Conservation (phyloP, 1,284 basidiomycete genomes). For the Ganoderma boninense region DNA sequence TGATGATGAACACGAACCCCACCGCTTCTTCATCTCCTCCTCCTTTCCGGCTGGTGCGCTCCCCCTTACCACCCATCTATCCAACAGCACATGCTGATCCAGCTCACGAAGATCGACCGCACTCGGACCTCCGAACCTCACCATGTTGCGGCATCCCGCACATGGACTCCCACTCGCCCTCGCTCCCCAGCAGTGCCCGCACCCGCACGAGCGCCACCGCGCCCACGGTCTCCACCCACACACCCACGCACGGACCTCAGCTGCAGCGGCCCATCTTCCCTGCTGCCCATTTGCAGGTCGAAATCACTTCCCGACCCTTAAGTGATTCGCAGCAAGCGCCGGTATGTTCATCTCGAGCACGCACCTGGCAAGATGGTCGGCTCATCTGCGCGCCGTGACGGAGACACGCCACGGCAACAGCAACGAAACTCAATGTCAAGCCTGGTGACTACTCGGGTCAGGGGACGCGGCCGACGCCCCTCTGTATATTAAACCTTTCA, state of each 20-base stretch:
- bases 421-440: no score
- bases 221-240: background rate
- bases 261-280: background rate
- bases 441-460: no score
- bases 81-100: background rate
- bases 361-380: background rate
- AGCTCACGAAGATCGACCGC: background rate
- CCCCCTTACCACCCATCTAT: background rate
- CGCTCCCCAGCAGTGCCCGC: background rate
- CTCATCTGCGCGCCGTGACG: background rate
- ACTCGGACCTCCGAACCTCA: background rate
- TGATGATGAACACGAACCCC: background rate
- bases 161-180: background rate
- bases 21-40: background rate
- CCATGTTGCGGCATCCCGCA: background rate
- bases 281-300: background rate
- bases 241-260: conserved; percentile 6
- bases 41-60: background rate
- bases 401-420: background rate
- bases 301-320: background rate
- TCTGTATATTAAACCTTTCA: no score
- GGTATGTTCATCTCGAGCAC: background rate
- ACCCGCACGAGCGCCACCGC: background rate
- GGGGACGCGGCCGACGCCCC: no score
- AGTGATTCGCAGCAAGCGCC: background rate